Evolutionary conservation across 192 early-diverging fungal genomes (phyloP).

Genomic region (Umbelopsis vinacea): DNA sequence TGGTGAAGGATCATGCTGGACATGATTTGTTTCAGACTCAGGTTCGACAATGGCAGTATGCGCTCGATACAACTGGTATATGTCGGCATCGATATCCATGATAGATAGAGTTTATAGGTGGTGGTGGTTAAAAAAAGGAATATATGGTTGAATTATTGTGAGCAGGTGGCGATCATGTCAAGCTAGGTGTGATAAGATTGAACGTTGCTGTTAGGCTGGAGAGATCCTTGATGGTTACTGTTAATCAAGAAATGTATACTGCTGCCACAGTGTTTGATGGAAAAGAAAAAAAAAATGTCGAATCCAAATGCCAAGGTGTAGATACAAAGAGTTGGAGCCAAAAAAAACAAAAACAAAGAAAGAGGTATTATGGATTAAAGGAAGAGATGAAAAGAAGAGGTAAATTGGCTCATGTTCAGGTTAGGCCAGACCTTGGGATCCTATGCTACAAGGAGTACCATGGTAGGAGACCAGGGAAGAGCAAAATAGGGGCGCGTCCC

Average conservation of each 20-base stretch:
- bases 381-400: too few relatives aligned
- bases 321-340: too few relatives aligned
- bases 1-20: background rate
- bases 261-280: too few relatives aligned
- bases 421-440: background rate
- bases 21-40: background rate
- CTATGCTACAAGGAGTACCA: constrained; percentile 9
- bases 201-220: background rate
- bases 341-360: too few relatives aligned
- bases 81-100: constrained; percentile 18
- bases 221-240: background rate
- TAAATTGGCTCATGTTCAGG: too few relatives aligned
- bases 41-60: constrained; percentile 13
- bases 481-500: constrained; percentile 9
- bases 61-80: background rate
- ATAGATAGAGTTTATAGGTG: background rate
- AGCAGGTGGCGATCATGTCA: constrained; percentile 1
- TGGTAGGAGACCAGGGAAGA: constrained; percentile 12
- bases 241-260: too few relatives aligned
- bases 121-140: background rate
- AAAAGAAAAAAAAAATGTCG: too few relatives aligned
- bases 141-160: background rate
- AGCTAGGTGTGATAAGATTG: background rate
- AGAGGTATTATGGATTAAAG: too few relatives aligned
- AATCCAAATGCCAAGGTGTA: too few relatives aligned